Base-by-base conservation (phyloP, 208 protist genomes). In the Wallacemonas collosoma region DNA sequence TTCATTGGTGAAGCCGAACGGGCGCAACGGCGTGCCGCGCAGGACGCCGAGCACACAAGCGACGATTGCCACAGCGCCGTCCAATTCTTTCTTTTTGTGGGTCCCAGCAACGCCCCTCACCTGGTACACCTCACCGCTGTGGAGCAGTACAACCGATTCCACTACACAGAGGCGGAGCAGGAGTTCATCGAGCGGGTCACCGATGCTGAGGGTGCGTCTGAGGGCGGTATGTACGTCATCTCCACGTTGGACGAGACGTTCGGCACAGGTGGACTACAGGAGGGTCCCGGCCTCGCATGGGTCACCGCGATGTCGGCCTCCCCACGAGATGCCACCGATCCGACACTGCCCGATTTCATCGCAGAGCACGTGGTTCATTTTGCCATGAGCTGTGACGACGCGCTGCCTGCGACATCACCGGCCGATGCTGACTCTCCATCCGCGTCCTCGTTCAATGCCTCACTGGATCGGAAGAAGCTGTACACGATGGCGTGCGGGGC, bases 21-120 rank as follows among this genome's bases (percentile, higher is more conserved):
- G 26, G 64, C 50, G 6, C 43, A 48, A 26, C 26, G 26, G 7
- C 39, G 43, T 17, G 47, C 4, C 14, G 0, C 6, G 17, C 9
- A 56, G 50, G n/a, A 68, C 6, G 41, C 12, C 17, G 45, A 15
- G 0, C 15, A 26, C 0, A 2, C 35, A 51, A 51, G 61, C 15
- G 43, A 39, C 43, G 8, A 54, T 6, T 41, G 53, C 7, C 64
- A 43, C 36, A 2, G 41, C 11, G 56, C 54, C 12, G 79, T 93
- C 12, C 90, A 95, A 67, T 80, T 83, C 43, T 83, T 95, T 53
- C 73, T 95, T 4, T 95, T 90, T 76, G 58, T 95, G 17, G 90
- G 90, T 3, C 75, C 83, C 7, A 73, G 64, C 11, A 77, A 72
- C 9, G 77, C 83, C 0, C 40, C 78, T 4, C 72, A 90, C 39